Evolutionary conservation across 2,329 filamentous ascomycete species (phyloP), one percentile per base, ranked within the genome.

Genomic region (Sclerotinia borealis): DNA sequence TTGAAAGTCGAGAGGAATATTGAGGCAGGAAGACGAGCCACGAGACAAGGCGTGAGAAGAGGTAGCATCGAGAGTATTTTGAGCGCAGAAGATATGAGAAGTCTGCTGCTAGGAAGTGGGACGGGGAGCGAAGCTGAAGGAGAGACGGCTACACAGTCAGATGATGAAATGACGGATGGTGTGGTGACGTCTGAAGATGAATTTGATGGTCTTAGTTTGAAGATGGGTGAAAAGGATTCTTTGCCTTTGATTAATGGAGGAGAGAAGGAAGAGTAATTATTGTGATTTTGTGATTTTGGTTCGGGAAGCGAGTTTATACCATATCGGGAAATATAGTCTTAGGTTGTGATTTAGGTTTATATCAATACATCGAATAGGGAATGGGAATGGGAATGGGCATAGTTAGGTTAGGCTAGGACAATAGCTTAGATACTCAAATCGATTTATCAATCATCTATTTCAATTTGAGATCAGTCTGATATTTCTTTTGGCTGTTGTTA

Each of bases 1-100:
- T 84, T 97, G 68, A 91, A 91, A 71, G 80, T 97, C 10, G 95
- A 99, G 77, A 82, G 87, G 56, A 73, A 85, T 55, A 80, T 89
- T n/a, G 85, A 88, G 71, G 75, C 78, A 65, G 86, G 85, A 1
- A 76, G 86, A 22, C 75, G 78, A 56, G 81, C 83, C 72, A 85
- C 83, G 41, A 75, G 83, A 63, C 75, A 78, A 3, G 77, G 78
- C 68, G 72, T 77, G 15, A 72, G 82, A 60, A 74, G 81, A 62
- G 80, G 80, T 4, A 84, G 82, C 63, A 79, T 86, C 45, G 83
- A 87, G 72, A 84, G 81, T 43, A 84, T 87, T 9, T 73, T 87
- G 45, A 85, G 83, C 66, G 83, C 86, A 67, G 85, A 87, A 59
- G 84, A 87, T 66, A 70, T 87, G 60, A 76, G 76, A 67, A 81